phyloP scores from a whole-genome alignment of 768 basidiomycete genomes.

The Lactarius quietus region DNA sequence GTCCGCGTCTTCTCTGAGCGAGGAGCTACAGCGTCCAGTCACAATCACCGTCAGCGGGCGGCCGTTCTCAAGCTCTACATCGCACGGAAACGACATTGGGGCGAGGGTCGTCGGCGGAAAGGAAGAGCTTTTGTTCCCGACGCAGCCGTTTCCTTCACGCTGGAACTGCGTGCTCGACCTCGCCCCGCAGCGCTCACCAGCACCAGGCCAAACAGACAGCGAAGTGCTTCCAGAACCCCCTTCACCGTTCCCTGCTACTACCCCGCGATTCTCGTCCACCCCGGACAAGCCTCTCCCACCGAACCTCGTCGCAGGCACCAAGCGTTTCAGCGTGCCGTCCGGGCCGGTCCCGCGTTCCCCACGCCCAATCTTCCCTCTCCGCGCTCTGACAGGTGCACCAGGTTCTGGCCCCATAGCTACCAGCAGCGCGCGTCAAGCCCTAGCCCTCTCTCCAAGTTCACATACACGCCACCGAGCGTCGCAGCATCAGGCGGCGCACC shows the following conservation, averaged over 20 bases:
- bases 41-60: slow-evolving; percentile 73
- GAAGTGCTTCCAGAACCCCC: slow-evolving; percentile 68
- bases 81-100: slow-evolving; percentile 18
- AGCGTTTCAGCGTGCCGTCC: slow-evolving; percentile 44
- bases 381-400: slow-evolving; percentile 32
- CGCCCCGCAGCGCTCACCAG: slow-evolving; percentile 33
- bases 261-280: slow-evolving; percentile 22
- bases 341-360: slow-evolving; percentile 33
- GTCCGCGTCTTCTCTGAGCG: slow-evolving; percentile 6
- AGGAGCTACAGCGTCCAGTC: slow-evolving; percentile 23
- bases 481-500: slow-evolving; percentile 6
- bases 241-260: slow-evolving; percentile 64
- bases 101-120: neutral
- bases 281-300: slow-evolving; percentile 29
- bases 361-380: slow-evolving; percentile 29
- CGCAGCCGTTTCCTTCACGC: slow-evolving; percentile 70
- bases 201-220: slow-evolving; percentile 32
- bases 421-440: slow-evolving; percentile 7
- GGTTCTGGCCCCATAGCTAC: slow-evolving; percentile 29
- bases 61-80: slow-evolving; percentile 43
- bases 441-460: slow-evolving; percentile 9
- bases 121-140: slow-evolving; percentile 48
- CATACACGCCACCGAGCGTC: slow-evolving; percentile 21
- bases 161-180: slow-evolving; percentile 93
- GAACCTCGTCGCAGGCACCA: slow-evolving; percentile 48